Conservation (phyloP, 768 basidiomycete species). For the Lentinula detonsa region DNA sequence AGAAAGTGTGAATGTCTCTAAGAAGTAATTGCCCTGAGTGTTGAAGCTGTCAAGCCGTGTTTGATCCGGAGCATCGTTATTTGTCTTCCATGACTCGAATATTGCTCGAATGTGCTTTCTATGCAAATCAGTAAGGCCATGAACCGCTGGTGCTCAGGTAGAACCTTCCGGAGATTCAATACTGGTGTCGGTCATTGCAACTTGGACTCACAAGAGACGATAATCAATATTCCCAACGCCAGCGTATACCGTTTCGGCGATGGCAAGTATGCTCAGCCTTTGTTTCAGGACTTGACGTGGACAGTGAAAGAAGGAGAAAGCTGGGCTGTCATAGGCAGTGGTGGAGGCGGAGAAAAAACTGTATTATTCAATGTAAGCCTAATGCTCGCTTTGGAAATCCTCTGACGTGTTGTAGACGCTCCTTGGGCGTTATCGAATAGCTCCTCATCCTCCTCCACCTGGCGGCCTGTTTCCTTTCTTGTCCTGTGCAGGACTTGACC, state of each 20-base stretch:
- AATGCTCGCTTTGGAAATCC: not conserved
- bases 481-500: constrained; percentile 32
- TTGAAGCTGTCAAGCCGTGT: no score
- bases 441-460: constrained; percentile 53
- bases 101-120: no score
- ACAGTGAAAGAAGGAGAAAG: constrained; percentile 53
- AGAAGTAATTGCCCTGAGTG: no score
- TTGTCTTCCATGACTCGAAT: no score
- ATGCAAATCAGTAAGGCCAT: not conserved
- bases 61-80: no score
- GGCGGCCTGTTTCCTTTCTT: constrained; percentile 79
- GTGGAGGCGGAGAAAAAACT: constrained; percentile 53
- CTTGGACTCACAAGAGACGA: not conserved
- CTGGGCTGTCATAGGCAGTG: constrained; percentile 73
- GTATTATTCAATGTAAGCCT: constrained; percentile 56
- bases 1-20: no score
- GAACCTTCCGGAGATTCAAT: not conserved
- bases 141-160: not conserved
- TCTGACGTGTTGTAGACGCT: constrained; percentile 39
- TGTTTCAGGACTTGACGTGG: constrained; percentile 54
- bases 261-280: constrained; percentile 34
- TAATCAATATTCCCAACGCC: constrained; percentile 33
- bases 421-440: constrained; percentile 64
- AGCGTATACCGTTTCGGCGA: constrained; percentile 59
- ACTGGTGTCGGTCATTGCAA: not conserved